Base-by-base conservation (phyloP, 2,329 filamentous ascomycete species). In the Fusarium torreyae region DNA sequence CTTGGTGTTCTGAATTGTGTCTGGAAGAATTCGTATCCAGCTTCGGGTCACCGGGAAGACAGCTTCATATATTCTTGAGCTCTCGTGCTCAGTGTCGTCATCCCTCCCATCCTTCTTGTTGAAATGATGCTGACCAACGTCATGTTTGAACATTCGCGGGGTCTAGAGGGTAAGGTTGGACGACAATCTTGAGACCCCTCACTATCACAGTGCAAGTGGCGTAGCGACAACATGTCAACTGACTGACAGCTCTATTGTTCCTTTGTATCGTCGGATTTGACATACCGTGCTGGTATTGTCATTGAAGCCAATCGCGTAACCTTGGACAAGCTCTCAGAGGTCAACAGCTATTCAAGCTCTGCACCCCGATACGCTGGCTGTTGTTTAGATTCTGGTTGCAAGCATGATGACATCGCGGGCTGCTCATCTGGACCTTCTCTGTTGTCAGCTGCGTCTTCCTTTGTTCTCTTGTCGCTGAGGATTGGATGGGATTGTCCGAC, bases 101-200 rank as follows among this genome's bases (percentile, higher is more conserved):
- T 68, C 43, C 39, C 42, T 46, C 54, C 28, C 45, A 49, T 48
- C 46, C 57, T 52, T 54, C 46, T 52, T 49, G 24, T 51, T 53
- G 20, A 46, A 34, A 67, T 75, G 73, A 75, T 75, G 73, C 64
- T 68, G 33, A 55, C 40, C 53, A 67, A 75, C 73, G 73, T 75
- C 73, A 75, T 75, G 55, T 34, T 28, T 26, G 46, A 36, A 28
- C 50, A 62, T 56, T 62, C 62, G 57, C 63, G 62, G 59, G 56
- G 63, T 61, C 55, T 26, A 52, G 57, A 55, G 52, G 69, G 73
- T 61, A 66, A 58, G 53, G 26, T 60, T 57, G 24, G 51, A 63
- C 52, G 63, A 66, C 44, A 59, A 63, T 72, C 50, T 18, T 34
- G 26, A 62, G 55, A 52, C 67, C 71, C 72, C 66, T 72, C 72